phyloP scores from a whole-genome alignment of 768 basidiomycete genomes.

The Termitomyces sp. region DNA sequence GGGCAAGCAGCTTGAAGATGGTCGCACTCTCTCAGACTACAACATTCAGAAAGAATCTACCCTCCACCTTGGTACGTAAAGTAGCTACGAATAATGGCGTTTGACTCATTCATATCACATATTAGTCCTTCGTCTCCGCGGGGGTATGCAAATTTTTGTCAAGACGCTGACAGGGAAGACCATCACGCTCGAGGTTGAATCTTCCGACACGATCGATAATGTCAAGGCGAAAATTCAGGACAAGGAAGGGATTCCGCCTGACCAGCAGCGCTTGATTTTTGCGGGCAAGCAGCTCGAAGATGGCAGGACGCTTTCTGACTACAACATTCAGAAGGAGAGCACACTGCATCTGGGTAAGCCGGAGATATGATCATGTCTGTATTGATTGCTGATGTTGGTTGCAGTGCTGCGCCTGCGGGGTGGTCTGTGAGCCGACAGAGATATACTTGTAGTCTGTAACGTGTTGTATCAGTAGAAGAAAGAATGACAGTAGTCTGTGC shows the following conservation, averaged over 20 bases:
- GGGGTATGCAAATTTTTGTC: constrained; percentile 44
- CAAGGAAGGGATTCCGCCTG: constrained; percentile 17
- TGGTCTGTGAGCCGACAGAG: constrained; percentile 19
- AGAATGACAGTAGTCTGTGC: constrained; percentile 2
- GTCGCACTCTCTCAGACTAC: constrained; percentile 34
- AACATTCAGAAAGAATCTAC: constrained; percentile 53
- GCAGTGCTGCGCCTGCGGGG: constrained; percentile 37
- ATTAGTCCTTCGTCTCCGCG: constrained; percentile 27
- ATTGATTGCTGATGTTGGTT: constrained; percentile 11
- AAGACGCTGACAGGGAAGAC: constrained; percentile 58
- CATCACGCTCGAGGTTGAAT: constrained; percentile 15
- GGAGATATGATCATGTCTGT: background rate
- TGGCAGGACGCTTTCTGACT: constrained; percentile 15
- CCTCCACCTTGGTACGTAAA: constrained; percentile 34
- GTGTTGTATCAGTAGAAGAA: background rate
- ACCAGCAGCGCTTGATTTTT: constrained; percentile 16
- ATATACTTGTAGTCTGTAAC: background rate
- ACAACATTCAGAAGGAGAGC: constrained; percentile 19
- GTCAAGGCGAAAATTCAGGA: constrained; percentile 17
- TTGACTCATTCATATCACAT: background rate
- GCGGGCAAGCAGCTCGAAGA: constrained; percentile 17
- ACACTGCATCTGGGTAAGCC: constrained; percentile 24
- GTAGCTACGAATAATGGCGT: background rate
- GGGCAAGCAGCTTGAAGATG: constrained; percentile 32
- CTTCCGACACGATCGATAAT: constrained; percentile 15